These are phyloP conservation scores for Epichloe gansuensis DNA, from an alignment of 2,329 filamentous ascomycete genomes.

Conservation along the genomic window DNA sequence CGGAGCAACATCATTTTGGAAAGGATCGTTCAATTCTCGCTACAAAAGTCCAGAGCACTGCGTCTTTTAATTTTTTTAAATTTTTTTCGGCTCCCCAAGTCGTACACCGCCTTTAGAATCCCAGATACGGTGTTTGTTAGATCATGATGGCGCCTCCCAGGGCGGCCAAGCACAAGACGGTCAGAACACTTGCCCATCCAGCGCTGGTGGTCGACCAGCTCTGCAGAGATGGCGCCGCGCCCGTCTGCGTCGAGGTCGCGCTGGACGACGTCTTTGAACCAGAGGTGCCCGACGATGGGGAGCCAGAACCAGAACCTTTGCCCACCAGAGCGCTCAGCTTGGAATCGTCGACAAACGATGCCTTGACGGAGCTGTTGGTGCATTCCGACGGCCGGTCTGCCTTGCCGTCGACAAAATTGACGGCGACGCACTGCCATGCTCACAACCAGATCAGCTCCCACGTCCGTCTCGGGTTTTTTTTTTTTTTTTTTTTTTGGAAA, in stretches of 20 bases:
- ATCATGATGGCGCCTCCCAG: constrained; percentile 19
- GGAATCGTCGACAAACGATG: constrained; percentile 20
- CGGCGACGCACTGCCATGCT: constrained; percentile 34
- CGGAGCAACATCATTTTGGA: no score
- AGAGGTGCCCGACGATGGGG: constrained; percentile 1
- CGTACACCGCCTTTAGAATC: no score
- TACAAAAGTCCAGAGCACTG: no score
- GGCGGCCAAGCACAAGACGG: constrained; percentile 16
- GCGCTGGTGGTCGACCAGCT: constrained; percentile 6
- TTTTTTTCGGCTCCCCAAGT: neutral
- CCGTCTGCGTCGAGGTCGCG: constrained; percentile 10
- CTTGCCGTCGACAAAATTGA: constrained; percentile 41
- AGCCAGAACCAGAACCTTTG: constrained; percentile 5
- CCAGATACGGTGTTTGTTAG: constrained; percentile 6
- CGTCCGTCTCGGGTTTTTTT: neutral
- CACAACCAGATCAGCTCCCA: neutral
- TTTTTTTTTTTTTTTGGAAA: neutral
- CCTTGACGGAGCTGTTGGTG: constrained; percentile 23
- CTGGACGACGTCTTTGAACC: constrained; percentile 11
- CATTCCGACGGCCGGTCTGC: constrained; percentile 19
- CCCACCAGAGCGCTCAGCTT: constrained; percentile 23
- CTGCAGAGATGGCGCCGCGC: constrained; percentile 15
- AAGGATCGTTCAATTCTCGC: no score
- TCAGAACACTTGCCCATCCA: constrained; percentile 13
- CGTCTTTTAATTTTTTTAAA: no score